Evolutionary conservation across 73 alveolate species (phyloP).

Genomic region (Halteria grandinella): DNA sequence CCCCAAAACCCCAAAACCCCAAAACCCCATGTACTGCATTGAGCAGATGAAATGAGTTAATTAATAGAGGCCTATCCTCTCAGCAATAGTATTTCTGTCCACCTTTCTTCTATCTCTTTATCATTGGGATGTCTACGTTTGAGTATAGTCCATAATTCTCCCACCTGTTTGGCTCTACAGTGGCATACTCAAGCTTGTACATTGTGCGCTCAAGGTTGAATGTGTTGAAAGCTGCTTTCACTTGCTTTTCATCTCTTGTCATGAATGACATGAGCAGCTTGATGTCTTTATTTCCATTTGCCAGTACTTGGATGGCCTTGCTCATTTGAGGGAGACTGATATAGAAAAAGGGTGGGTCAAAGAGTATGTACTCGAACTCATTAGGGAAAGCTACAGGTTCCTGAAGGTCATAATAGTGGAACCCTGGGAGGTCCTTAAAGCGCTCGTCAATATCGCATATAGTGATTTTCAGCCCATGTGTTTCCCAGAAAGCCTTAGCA

Average conservation of each 20-base stretch:
- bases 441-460: conserved; percentile 62
- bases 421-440: conserved; percentile 62
- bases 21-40: too few relatives aligned
- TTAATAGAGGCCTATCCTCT: too few relatives aligned
- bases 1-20: too few relatives aligned
- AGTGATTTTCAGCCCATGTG: conserved; percentile 42
- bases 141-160: conserved; percentile 66
- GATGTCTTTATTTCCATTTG: conserved; percentile 41
- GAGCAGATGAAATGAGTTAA: too few relatives aligned
- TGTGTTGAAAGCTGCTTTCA: conserved; percentile 47
- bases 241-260: conserved; percentile 53
- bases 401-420: conserved; percentile 51
- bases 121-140: conserved; percentile 61
- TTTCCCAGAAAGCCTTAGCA: conserved; percentile 61
- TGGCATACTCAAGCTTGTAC: conserved; percentile 66
- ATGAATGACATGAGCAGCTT: conserved; percentile 58
- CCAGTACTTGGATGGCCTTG: conserved; percentile 49
- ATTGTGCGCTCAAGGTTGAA: conserved; percentile 58
- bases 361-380: conserved; percentile 42
- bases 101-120: conserved; percentile 64
- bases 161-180: conserved; percentile 76
- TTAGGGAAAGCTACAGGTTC: conserved; percentile 45
- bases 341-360: conserved; percentile 75
- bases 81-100: too few relatives aligned
- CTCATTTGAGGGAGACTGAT: conserved; percentile 52